These are phyloP conservation scores for Gleditsia sinensis DNA, from an alignment of 306 rosid species.

Conservation along the genomic window DNA sequence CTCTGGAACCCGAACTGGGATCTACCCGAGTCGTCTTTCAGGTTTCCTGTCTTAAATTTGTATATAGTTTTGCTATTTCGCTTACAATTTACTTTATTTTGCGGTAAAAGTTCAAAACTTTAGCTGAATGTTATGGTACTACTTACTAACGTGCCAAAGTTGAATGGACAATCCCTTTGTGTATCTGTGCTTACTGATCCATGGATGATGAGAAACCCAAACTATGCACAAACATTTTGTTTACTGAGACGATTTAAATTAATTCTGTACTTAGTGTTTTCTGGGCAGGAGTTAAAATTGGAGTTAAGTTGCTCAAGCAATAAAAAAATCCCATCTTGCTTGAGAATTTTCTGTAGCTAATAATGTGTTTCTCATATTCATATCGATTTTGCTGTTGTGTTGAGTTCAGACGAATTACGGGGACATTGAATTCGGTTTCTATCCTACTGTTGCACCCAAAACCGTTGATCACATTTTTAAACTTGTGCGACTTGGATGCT, in stretches of 20 bases:
- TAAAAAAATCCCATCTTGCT: constrained; percentile 24
- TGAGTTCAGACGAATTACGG: constrained; percentile 82
- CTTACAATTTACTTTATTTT: constrained; percentile 15
- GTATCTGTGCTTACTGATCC: neutral
- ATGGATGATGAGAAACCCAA: constrained; percentile 21
- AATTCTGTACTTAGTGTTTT: neutral
- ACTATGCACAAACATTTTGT: constrained; percentile 4
- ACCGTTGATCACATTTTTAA: constrained; percentile 93
- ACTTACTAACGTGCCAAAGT: neutral
- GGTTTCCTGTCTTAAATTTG: constrained; percentile 43
- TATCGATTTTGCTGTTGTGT: constrained; percentile 15
- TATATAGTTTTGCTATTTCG: neutral
- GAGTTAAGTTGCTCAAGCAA: constrained; percentile 13
- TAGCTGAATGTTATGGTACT: neutral
- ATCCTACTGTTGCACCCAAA: constrained; percentile 79
- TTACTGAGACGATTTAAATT: neutral
- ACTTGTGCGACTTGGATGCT: constrained; percentile 91
- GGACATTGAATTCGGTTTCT: constrained; percentile 96
- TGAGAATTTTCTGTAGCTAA: neutral
- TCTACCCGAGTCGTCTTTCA: constrained; percentile 84
- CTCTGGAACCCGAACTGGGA: constrained; percentile 63
- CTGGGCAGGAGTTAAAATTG: constrained; percentile 13
- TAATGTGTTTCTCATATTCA: constrained; percentile 13
- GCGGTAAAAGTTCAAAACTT: constrained; percentile 11
- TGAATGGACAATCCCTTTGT: neutral